phyloP scores from a whole-genome alignment of 192 early-diverging fungal species.

The Coemansia sp. region DNA sequence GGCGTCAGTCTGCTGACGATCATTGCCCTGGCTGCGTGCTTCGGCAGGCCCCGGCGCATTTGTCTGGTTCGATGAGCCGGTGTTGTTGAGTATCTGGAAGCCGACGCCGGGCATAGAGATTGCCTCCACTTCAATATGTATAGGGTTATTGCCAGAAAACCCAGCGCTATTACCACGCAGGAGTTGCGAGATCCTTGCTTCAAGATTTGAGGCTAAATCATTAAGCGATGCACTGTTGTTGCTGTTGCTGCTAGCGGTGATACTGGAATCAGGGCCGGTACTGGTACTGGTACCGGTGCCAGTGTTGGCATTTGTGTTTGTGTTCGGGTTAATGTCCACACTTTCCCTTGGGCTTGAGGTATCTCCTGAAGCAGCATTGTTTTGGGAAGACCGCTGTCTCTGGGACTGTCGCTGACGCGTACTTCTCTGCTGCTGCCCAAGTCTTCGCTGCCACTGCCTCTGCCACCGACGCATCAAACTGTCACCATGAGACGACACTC shows the following conservation, averaged over 20 bases:
- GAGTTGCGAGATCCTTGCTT: neutral
- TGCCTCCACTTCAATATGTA: neutral
- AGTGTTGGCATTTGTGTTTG: neutral
- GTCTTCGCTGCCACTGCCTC: neutral
- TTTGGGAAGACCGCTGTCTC: neutral
- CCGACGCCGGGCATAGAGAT: neutral
- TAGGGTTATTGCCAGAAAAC: neutral
- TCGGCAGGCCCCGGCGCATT: neutral
- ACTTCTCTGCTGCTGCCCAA: neutral
- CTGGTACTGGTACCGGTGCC: neutral
- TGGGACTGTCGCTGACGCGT: neutral
- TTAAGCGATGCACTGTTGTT: neutral
- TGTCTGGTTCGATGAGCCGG: neutral
- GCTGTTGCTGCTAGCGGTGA: conserved; percentile 9
- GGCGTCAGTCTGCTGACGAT: neutral
- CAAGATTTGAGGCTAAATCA: neutral
- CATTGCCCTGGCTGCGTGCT: neutral
- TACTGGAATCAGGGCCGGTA: too few species aligned
- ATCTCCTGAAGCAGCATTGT: neutral
- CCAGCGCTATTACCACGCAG: neutral
- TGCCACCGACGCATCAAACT: neutral
- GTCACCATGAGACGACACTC: neutral
- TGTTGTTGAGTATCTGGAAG: neutral
- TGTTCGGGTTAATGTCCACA: too few species aligned
- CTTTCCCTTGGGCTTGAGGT: neutral